These are phyloP conservation scores for Populus tremula DNA, from an alignment of 345 rosid genomes.

Conservation along the genomic window DNA sequence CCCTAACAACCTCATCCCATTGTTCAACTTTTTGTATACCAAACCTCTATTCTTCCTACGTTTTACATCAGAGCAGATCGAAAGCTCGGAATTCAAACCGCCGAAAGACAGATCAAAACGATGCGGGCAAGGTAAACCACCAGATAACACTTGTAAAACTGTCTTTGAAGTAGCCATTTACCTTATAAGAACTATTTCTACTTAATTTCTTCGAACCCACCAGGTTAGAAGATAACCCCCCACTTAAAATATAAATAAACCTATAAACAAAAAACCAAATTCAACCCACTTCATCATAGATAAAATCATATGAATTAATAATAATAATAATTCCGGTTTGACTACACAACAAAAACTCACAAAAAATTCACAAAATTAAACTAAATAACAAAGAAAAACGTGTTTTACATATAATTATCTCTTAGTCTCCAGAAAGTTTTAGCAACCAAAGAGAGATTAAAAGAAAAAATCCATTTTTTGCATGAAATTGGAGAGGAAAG, in stretches of 20 bases:
- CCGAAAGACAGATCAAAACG: constrained; percentile 21
- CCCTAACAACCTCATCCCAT: constrained; percentile 15
- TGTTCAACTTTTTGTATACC: constrained; percentile 11
- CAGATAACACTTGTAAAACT: constrained; percentile 31
- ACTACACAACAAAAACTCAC: too few species aligned
- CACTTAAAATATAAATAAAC: background rate
- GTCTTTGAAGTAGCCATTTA: constrained; percentile 46
- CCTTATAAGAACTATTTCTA: background rate
- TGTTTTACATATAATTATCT: too few species aligned
- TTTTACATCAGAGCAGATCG: constrained; percentile 16
- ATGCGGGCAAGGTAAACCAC: constrained; percentile 24
- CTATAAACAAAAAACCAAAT: background rate
- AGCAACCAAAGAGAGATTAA: too few species aligned
- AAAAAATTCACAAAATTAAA: too few species aligned
- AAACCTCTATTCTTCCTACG: constrained; percentile 15
- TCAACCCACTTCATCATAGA: too few species aligned
- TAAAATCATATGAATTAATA: too few species aligned
- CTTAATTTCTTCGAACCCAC: background rate
- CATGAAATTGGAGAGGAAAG: too few species aligned
- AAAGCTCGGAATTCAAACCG: constrained; percentile 20
- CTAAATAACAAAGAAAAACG: too few species aligned
- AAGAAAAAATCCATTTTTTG: too few species aligned
- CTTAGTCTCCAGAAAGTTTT: too few species aligned
- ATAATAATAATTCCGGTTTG: too few species aligned
- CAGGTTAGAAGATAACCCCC: background rate